Evolutionary conservation across 345 rosid genomes (phyloP).

Genomic region (Salix caprea): DNA sequence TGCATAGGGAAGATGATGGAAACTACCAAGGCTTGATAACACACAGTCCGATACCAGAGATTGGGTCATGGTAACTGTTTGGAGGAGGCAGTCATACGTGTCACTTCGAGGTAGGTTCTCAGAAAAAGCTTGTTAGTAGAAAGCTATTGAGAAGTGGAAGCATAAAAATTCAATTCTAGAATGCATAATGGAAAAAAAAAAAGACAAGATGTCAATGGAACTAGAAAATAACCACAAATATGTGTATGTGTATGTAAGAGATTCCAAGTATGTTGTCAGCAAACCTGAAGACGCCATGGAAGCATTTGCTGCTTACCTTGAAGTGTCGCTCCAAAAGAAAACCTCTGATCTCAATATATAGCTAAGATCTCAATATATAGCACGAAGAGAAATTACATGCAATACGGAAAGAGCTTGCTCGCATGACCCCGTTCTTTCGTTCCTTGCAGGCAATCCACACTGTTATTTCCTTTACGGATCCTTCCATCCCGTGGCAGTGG

Average conservation of each 20-base stretch:
- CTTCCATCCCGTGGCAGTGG: background rate
- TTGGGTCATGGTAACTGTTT: background rate
- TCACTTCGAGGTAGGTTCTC: background rate
- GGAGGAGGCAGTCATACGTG: background rate
- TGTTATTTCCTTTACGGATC: background rate
- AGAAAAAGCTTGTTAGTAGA: background rate
- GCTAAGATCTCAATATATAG: background rate
- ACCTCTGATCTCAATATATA: background rate
- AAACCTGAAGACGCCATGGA: background rate
- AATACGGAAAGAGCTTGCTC: background rate
- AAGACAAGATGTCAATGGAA: background rate
- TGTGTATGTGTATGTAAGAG: no score
- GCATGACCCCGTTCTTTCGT: background rate
- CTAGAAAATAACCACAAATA: no score
- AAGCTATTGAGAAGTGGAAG: background rate
- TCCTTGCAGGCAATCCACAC: background rate
- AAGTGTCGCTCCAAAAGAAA: background rate
- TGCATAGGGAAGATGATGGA: background rate
- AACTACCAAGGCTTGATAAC: conserved; percentile 2
- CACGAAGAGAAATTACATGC: background rate
- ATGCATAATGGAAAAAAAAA: background rate
- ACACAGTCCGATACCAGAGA: conserved; percentile 7
- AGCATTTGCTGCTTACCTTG: background rate
- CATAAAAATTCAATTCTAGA: background rate
- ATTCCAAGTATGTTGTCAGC: no score